These are phyloP conservation scores for Citrus sp. DNA, from an alignment of 345 rosid genomes.

Conservation along the genomic window DNA sequence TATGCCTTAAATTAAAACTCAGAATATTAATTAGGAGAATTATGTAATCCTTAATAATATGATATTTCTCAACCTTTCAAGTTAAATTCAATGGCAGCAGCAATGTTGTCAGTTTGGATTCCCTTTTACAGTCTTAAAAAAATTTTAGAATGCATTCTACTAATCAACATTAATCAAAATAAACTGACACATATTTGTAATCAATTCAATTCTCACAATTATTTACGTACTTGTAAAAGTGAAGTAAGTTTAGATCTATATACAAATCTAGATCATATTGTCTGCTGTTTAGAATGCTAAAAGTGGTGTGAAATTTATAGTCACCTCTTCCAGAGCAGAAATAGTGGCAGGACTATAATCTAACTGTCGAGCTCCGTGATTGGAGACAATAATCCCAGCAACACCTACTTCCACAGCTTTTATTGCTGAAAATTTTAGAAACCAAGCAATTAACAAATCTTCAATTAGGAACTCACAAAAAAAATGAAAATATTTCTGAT, in stretches of 20 bases:
- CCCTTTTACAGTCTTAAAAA: not conserved
- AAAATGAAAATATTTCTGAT: not conserved
- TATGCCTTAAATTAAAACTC: not conserved
- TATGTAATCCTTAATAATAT: no score
- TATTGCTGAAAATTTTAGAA: conserved; percentile 43
- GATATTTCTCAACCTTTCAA: not conserved
- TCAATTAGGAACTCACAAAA: not conserved
- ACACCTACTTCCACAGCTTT: conserved; percentile 66
- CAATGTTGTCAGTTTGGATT: not conserved
- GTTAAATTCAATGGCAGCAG: no score
- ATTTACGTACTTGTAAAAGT: not conserved
- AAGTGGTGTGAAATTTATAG: not conserved
- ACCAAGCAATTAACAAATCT: not conserved
- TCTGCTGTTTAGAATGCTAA: not conserved
- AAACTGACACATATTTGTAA: not conserved
- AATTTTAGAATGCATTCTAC: not conserved
- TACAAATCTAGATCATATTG: not conserved
- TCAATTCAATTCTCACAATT: not conserved
- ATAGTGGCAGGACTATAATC: conserved; percentile 68
- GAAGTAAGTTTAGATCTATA: no score
- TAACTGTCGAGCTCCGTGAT: conserved; percentile 83
- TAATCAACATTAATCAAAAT: not conserved
- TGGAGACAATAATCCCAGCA: conserved; percentile 73
- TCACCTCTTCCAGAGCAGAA: conserved; percentile 69
- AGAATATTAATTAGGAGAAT: not conserved